Conservation (phyloP, 192 early-diverging fungal genomes). For the Backusella liffmaniae region DNA sequence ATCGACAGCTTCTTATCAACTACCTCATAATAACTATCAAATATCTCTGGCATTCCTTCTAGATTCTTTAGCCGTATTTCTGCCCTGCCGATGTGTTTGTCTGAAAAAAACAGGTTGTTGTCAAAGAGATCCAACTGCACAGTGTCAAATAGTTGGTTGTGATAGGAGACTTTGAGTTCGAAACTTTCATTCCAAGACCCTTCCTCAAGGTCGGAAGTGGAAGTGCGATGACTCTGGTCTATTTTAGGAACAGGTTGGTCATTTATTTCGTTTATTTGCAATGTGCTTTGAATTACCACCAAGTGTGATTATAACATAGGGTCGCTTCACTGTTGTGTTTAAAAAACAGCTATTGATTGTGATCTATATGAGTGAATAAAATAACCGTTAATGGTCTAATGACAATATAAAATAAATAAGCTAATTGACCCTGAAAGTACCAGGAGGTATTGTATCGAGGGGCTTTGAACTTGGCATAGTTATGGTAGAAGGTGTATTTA, state of each 20-base stretch:
- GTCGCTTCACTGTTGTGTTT: conserved; percentile 6
- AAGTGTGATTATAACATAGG: conserved; percentile 4
- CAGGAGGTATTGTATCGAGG: background rate
- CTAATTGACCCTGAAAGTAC: background rate
- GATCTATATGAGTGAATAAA: background rate
- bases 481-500: background rate
- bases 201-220: conserved; percentile 54
- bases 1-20: conserved; percentile 68
- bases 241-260: background rate
- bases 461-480: background rate
- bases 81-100: conserved; percentile 64
- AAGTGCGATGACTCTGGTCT: conserved; percentile 69
- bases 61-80: conserved; percentile 66
- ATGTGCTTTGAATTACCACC: background rate
- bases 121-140: conserved; percentile 71
- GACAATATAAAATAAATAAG: background rate
- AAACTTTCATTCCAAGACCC: conserved; percentile 77
- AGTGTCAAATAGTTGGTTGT: conserved; percentile 77
- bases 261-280: background rate
- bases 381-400: background rate
- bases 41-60: conserved; percentile 67
- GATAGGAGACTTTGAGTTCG: conserved; percentile 65
- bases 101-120: conserved; percentile 54
- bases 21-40: conserved; percentile 74
- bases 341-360: conserved; percentile 2